Percentiles rank a stretch among this genome's conserved stretches.
These are phyloP conservation scores for Erigeron philadelphicus DNA, from an alignment of 140 eudicot genomes.

Conservation along the genomic window DNA sequence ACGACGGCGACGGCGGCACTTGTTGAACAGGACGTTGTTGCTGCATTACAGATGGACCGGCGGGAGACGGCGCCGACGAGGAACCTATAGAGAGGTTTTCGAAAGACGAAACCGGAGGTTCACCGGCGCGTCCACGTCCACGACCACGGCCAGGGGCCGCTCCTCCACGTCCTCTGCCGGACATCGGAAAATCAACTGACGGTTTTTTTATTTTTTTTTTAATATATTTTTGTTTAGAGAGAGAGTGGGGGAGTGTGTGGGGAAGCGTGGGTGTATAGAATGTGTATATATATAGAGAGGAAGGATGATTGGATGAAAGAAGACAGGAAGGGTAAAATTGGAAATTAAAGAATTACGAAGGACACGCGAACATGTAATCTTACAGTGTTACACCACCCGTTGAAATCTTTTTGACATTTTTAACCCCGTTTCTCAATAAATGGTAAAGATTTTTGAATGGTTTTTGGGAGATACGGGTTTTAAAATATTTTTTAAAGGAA, in stretches of 20 bases:
- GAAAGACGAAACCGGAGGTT: background rate
- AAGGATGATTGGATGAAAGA: background rate
- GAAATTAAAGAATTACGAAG: background rate
- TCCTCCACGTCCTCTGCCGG: conserved; percentile 33
- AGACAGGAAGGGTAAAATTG: background rate
- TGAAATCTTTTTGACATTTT: background rate
- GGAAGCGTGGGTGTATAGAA: background rate
- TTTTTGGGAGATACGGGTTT: too few relatives aligned
- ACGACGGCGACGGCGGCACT: background rate
- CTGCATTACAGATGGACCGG: conserved; percentile 28
- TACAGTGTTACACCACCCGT: background rate
- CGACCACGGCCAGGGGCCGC: conserved; percentile 11
- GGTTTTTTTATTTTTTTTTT: too few relatives aligned
- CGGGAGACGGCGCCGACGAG: background rate
- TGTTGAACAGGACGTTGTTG: conserved; percentile 6
- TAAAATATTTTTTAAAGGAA: too few relatives aligned
- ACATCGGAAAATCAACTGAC: conserved; percentile 25
- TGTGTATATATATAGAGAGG: background rate
- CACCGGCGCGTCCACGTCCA: conserved; percentile 31
- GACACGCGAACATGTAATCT: conserved; percentile 15
- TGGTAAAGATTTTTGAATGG: too few relatives aligned
- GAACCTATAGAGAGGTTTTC: too few relatives aligned
- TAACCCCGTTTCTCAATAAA: background rate
- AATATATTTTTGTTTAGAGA: background rate
- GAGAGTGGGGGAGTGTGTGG: conserved; percentile 13